Base-by-base conservation (phyloP, 2,329 filamentous ascomycete genomes). In the Chrysoporthe austroafricana region DNA sequence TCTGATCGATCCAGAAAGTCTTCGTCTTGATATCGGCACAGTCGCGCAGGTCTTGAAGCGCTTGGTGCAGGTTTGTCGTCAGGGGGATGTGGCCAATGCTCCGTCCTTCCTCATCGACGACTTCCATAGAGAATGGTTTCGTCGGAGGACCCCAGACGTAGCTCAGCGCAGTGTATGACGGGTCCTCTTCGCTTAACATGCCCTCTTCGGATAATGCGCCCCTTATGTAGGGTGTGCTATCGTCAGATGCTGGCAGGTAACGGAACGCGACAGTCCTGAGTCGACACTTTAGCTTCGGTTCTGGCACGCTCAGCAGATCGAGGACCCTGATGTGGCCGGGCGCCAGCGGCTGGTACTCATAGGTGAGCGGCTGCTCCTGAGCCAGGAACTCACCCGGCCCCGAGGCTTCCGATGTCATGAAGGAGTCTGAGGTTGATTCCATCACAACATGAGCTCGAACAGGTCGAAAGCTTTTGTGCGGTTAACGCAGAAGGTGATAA, bases 1-100 rank as follows among this genome's bases (percentile, higher is more conserved):
- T 42, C 50, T 48, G 58, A 36, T 69, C 67, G 14, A 69, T 48
- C 67, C 67, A 69, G 34, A 69, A 57, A 32, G 54, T 57, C 26
- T 57, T 57, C 21, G 26, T 34, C 32, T 26, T 26, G 54, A 57
- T 57, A 4, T 26, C 21, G 14, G 54, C 8, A 26, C 8, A 57
- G 54, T 57, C 54, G 54, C 32, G 54, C 54, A 57, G 36, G 54
- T 57, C 21, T 36, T 36, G 26, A 16, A 57, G 54, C 9, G 54
- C 54, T 4, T 36, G 21, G 6, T 57, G 54, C 14, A 57, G 26
- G 32, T 36, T 57, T 1, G 54, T 26, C 21, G 54, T 57, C 32
- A 36, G 32, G 13, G 54, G 54, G 26, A 57, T 57, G 14, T 18
- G 32, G 32, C 54, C 54, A 4, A 57, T 26, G 32, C 32, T 57